A percentile compares a stretch with the other conserved stretches of the same genome.
These are phyloP conservation scores for Neoascochyta sp. DNA, from an alignment of 2,329 filamentous ascomycete species.

Conservation along the genomic window DNA sequence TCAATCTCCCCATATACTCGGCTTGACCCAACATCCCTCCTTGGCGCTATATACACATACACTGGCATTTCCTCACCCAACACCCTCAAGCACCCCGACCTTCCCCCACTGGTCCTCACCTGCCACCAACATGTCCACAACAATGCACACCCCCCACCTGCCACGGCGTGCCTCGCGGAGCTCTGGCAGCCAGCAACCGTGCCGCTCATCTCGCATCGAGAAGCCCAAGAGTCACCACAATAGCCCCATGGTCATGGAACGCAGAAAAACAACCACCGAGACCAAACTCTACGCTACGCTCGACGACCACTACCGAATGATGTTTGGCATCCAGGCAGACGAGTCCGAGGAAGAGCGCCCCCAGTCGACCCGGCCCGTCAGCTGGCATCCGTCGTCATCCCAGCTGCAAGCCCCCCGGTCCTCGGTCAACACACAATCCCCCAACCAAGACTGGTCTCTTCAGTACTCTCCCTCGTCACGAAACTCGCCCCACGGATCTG, in stretches of 20 bases:
- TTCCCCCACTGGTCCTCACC: constrained; percentile 8
- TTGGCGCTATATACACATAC: constrained; percentile 40
- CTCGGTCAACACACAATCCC: constrained; percentile 21
- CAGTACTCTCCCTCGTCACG: constrained; percentile 21
- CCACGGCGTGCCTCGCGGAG: constrained; percentile 32
- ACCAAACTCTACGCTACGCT: constrained; percentile 39
- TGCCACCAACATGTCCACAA: constrained; percentile 22
- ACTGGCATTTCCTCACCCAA: constrained; percentile 10
- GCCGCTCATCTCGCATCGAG: constrained; percentile 36
- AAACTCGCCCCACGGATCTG: constrained; percentile 28
- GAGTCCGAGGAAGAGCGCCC: constrained; percentile 27
- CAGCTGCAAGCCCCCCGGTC: constrained; percentile 27
- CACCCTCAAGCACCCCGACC: too few relatives aligned
- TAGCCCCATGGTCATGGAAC: constrained; percentile 35
- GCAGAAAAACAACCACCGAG: constrained; percentile 38
- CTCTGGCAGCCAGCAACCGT: constrained; percentile 24
- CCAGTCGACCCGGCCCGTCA: constrained; percentile 55
- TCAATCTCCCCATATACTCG: constrained; percentile 32
- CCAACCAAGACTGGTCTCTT: constrained; percentile 27
- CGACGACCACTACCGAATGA: constrained; percentile 42
- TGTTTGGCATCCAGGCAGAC: constrained; percentile 35
- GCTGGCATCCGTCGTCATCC: constrained; percentile 69
- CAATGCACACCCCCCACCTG: constrained; percentile 26
- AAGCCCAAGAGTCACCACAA: constrained; percentile 41
- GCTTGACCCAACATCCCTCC: constrained; percentile 35